Evolutionary conservation across 2,329 filamentous ascomycete species (phyloP).

Genomic region (Neopestalotiopsis sp.): DNA sequence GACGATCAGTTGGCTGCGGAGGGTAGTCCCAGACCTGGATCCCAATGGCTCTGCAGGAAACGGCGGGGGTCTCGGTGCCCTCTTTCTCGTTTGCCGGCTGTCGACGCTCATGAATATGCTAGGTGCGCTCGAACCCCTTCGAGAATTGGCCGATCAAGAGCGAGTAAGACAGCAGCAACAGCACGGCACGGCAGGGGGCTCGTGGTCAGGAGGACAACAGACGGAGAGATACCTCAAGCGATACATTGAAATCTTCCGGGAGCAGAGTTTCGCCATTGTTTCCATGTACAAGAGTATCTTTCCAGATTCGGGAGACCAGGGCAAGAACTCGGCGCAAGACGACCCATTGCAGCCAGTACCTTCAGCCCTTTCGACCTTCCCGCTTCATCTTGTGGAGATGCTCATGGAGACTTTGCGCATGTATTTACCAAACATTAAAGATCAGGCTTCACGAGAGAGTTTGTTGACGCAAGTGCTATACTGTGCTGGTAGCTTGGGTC

Average conservation of each 20-base stretch:
- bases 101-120: conserved; percentile 81
- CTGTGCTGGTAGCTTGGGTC: conserved; percentile 87
- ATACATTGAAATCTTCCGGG: conserved; percentile 96
- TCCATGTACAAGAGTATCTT: conserved; percentile 95
- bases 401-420: conserved; percentile 75
- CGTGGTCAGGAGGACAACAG: conserved; percentile 80
- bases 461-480: conserved; percentile 92
- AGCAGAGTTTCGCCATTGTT: conserved; percentile 95
- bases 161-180: conserved; percentile 49
- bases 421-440: conserved; percentile 83
- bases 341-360: conserved; percentile 68
- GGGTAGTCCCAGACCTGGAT: conserved; percentile 83
- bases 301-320: conserved; percentile 53
- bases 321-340: conserved; percentile 26
- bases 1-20: conserved; percentile 87
- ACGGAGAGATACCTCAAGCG: conserved; percentile 93
- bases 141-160: conserved; percentile 90
- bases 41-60: conserved; percentile 36
- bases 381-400: conserved; percentile 81
- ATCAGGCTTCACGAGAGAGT: conserved; percentile 82
- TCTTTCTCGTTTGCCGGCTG: conserved; percentile 88
- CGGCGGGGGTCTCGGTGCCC: conserved; percentile 76
- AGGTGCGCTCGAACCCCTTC: conserved; percentile 81
- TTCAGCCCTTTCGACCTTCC: conserved; percentile 81
- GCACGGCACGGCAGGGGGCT: conserved; percentile 43